Conservation (phyloP, 805 yeast genomes). For the Saccharomycopsis amapae region DNA sequence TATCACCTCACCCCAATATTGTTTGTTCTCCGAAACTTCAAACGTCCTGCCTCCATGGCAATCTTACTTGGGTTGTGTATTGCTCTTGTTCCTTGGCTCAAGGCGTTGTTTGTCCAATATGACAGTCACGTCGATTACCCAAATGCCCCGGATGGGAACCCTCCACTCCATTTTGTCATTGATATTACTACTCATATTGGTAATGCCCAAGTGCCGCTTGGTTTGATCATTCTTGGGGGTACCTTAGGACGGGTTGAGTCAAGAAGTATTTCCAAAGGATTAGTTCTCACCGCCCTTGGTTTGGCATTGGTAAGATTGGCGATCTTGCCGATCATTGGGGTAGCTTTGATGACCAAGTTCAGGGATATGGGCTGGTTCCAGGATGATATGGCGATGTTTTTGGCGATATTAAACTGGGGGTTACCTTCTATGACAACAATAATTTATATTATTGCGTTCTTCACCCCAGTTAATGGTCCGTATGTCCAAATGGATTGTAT, state of each 20-base stretch:
- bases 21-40: conserved; percentile 44
- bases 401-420: conserved; percentile 68
- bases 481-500: conserved; percentile 71
- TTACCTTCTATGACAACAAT: conserved; percentile 87
- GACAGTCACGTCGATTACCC: conserved; percentile 37
- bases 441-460: conserved; percentile 81
- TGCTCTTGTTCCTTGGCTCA: conserved; percentile 84
- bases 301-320: conserved; percentile 55
- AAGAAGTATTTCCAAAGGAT: conserved; percentile 55
- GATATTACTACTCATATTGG: conserved; percentile 77
- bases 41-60: conserved; percentile 68
- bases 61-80: conserved; percentile 57
- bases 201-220: conserved; percentile 85
- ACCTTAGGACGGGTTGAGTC: conserved; percentile 74
- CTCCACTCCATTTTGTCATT: conserved; percentile 81
- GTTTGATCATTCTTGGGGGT: conserved; percentile 78
- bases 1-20: conserved; percentile 4
- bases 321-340: conserved; percentile 76
- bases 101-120: conserved; percentile 58
- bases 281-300: conserved; percentile 54
- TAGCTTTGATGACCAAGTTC: conserved; percentile 55
- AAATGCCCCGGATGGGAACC: conserved; percentile 78
- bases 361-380: conserved; percentile 49
- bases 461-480: conserved; percentile 53
- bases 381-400: conserved; percentile 56